phyloP scores from a whole-genome alignment of 164 flowering plant species.

The Vitis cinerea region DNA sequence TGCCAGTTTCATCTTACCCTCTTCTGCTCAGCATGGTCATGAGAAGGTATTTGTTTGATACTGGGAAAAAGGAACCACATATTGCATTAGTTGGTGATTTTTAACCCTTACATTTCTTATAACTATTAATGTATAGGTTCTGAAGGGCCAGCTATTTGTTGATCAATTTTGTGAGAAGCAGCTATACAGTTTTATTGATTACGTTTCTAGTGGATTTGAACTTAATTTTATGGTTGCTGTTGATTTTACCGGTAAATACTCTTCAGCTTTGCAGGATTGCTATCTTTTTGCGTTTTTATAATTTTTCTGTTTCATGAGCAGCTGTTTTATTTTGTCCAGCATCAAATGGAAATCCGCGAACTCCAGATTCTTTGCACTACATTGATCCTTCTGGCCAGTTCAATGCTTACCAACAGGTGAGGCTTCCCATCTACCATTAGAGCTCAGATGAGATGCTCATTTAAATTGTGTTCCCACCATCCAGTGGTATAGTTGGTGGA shows the following conservation, averaged over 20 bases:
- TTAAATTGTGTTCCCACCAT: background rate
- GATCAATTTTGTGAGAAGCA: constrained; percentile 33
- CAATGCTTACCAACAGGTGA: constrained; percentile 92
- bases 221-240: too few species aligned
- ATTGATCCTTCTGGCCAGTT: constrained; percentile 16
- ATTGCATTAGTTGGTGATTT: background rate
- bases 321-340: too few species aligned
- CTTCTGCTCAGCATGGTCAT: constrained; percentile 32
- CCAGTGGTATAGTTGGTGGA: too few species aligned
- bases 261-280: too few species aligned
- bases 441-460: background rate
- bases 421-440: background rate
- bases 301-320: too few species aligned
- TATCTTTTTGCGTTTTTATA: too few species aligned
- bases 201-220: too few species aligned
- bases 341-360: constrained; percentile 44
- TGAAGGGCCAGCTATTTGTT: constrained; percentile 79
- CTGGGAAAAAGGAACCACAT: background rate
- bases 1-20: constrained; percentile 45
- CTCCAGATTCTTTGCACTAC: constrained; percentile 77
- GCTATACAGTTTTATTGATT: too few species aligned
- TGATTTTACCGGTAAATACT: too few species aligned
- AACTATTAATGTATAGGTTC: constrained; percentile 34
- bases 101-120: background rate
- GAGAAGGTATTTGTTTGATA: constrained; percentile 47